phyloP scores from a whole-genome alignment of 805 yeast species.

The Lipomyces mesembrius region DNA sequence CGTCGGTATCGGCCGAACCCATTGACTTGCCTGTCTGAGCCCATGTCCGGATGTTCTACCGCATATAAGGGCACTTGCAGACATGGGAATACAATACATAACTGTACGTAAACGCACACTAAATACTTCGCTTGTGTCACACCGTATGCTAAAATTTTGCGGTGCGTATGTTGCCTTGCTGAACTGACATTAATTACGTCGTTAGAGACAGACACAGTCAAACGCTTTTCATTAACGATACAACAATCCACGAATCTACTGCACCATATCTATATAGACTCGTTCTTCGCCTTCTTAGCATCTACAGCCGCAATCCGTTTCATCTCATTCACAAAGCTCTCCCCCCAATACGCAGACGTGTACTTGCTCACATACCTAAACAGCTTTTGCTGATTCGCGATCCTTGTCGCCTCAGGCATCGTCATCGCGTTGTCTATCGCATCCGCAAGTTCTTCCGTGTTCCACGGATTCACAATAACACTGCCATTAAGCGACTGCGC shows the following conservation, averaged over 20 bases:
- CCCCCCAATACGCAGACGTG: slow-evolving; percentile 97
- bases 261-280: background rate
- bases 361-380: slow-evolving; percentile 88
- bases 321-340: slow-evolving; percentile 88
- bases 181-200: no score
- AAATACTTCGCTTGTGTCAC: no score
- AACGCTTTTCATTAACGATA: no score
- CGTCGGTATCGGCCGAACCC: background rate
- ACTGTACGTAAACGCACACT: no score
- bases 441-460: slow-evolving; percentile 87
- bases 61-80: background rate
- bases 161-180: no score
- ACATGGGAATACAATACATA: no score
- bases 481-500: slow-evolving; percentile 97
- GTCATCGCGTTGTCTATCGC: slow-evolving; percentile 87
- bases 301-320: slow-evolving; percentile 32
- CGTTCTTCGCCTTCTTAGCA: slow-evolving; percentile 18
- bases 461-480: slow-evolving; percentile 95
- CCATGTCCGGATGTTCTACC: background rate
- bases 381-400: slow-evolving; percentile 77
- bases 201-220: no score
- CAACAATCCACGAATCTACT: background rate
- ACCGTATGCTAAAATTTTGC: no score
- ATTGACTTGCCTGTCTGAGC: background rate
- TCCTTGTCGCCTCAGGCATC: slow-evolving; percentile 77